Percentiles rank a stretch among this genome's conserved stretches.
phyloP scores from a whole-genome alignment of 257 asterid genomes.

The Catharanthus roseus region DNA sequence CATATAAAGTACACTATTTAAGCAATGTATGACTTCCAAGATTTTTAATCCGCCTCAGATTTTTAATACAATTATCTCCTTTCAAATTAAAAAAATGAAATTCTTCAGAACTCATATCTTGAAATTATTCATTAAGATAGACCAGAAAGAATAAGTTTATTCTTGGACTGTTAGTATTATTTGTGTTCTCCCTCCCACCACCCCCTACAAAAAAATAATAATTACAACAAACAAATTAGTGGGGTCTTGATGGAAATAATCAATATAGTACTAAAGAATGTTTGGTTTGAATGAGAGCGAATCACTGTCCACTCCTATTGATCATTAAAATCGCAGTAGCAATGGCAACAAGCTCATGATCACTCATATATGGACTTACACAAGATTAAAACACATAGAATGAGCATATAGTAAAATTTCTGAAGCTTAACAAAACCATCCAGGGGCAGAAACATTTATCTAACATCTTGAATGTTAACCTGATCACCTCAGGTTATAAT shows the following conservation, averaged over 20 bases:
- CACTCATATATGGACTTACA: not conserved
- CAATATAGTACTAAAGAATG: not conserved
- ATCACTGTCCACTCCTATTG: not conserved
- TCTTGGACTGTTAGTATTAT: not conserved
- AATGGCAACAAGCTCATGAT: not conserved
- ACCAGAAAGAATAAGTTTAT: not conserved
- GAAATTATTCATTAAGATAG: not conserved
- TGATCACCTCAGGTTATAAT: not conserved
- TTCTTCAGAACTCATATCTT: not conserved
- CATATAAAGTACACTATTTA: slow-evolving; percentile 9
- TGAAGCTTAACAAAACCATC: not conserved
- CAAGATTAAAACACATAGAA: not conserved
- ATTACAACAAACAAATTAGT: not conserved
- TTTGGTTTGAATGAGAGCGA: not conserved
- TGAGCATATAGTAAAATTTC: too few species aligned
- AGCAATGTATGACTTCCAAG: not conserved
- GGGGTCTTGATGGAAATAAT: not conserved
- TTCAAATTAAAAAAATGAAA: not conserved
- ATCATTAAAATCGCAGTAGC: not conserved
- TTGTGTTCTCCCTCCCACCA: not conserved
- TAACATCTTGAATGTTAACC: not conserved
- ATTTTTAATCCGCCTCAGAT: not conserved
- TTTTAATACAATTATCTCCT: not conserved
- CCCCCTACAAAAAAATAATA: too few species aligned
- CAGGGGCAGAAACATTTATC: not conserved